Evolutionary conservation across 495 filamentous ascomycete species (phyloP).

Genomic region (Cercophora samala): DNA sequence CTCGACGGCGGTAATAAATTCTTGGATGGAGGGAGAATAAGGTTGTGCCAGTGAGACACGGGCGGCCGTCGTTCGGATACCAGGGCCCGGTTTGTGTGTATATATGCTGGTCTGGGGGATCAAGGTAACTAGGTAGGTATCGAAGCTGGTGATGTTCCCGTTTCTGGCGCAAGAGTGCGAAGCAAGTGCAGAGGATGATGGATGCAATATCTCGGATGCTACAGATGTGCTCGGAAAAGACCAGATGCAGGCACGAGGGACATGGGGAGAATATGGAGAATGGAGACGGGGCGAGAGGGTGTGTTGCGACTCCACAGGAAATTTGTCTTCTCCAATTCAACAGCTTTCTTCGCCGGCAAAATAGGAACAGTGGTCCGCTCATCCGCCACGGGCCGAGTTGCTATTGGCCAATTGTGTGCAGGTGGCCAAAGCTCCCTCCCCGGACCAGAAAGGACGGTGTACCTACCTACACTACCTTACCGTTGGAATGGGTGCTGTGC

Average conservation of each 20-base stretch:
- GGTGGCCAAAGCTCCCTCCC: constrained; percentile 7
- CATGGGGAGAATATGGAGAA: neutral
- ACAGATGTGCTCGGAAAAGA: neutral
- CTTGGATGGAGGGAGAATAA: constrained; percentile 11
- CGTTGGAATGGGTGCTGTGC: neutral
- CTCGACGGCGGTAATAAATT: neutral
- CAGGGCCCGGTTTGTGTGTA: too few species aligned
- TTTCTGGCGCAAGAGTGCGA: constrained; percentile 1
- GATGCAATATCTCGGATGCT: neutral
- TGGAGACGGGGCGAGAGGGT: constrained; percentile 11
- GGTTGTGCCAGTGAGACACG: constrained; percentile 17
- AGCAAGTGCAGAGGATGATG: too few species aligned
- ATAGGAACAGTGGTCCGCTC: constrained; percentile 7
- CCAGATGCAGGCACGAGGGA: neutral
- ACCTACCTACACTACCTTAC: too few species aligned
- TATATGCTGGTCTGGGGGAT: neutral
- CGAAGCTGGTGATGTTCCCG: neutral
- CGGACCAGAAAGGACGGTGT: neutral
- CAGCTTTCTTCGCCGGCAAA: constrained; percentile 12
- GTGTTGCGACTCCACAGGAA: constrained; percentile 19
- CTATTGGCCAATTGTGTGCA: constrained; percentile 15
- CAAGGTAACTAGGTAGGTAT: too few species aligned
- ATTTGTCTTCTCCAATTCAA: constrained; percentile 21
- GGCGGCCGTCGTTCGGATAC: neutral
- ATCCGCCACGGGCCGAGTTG: neutral